Evolutionary conservation across 306 rosid genomes (phyloP), one percentile per base, ranked within the genome.

Genomic region (Rubus parviflorus): DNA sequence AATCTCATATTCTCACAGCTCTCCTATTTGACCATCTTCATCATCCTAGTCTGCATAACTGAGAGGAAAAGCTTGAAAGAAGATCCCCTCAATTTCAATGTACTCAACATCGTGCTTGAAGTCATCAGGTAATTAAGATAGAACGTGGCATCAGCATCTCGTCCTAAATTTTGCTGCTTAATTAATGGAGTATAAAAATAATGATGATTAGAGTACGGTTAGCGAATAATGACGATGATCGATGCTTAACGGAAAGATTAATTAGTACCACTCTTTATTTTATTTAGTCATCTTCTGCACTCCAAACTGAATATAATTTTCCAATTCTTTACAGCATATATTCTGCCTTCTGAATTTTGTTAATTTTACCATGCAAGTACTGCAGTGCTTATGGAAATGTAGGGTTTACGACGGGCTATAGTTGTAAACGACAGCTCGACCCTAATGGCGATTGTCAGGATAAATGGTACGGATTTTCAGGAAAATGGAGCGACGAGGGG

Each of bases 351-450:
- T 57, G 16, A 56, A 0, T 22, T 51, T 6, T 23, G n/a, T 19
- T 30, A 30, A 46, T 46, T 60, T 45, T 12, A 9, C 15, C 19
- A 11, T 46, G 13, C 19, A 11, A 30, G 13, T 47, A 10, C 9
- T 81, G 80, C 89, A 90, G 98, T 82, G 98, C 96, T 25, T 90
- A 90, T 70, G 97, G 94, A 30, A 94, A 92, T 72, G 97, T 90
- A 45, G 97, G 96, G 10, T 80, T 89, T 51, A 79, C 96, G 19
- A 86, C 66, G 8, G 97, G 96, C 12, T 92, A 89, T 49, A 86
- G 92, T 52, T 92, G 94, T 45, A 37, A 77, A 61, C 79, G 91
- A 77, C 77, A 77, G 77, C 5, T 91, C 64, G 80, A 84, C 38
- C 35, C 6, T 0, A 72, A 78, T 6, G 72, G 61, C 13, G 43